Evolutionary conservation across 176 grass and related monocot species (phyloP).

Genomic region (Urochloa ruziziensis): DNA sequence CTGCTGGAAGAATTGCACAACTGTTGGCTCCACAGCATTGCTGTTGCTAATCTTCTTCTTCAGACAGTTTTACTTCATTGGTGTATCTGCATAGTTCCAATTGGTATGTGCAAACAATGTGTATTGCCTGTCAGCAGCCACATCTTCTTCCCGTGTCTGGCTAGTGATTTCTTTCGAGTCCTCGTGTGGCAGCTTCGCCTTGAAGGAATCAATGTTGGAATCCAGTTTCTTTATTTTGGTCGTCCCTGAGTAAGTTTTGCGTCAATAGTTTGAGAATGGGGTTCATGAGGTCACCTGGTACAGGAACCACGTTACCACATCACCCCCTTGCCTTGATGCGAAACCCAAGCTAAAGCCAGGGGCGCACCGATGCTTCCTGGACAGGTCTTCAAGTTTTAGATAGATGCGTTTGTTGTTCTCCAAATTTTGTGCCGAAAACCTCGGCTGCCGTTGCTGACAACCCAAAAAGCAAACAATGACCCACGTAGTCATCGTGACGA

Average conservation of each 20-base stretch:
- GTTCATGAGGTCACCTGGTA: conserved; percentile 55
- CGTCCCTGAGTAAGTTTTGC: conserved; percentile 49
- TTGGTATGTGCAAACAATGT: conserved; percentile 16
- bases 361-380: conserved; percentile 65
- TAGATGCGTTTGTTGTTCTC: conserved; percentile 72
- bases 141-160: conserved; percentile 54
- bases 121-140: conserved; percentile 48
- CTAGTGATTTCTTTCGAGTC: conserved; percentile 62
- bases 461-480: not conserved
- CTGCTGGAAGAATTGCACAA: not conserved
- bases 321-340: conserved; percentile 84
- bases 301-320: conserved; percentile 40
- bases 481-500: too few species aligned
- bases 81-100: conserved; percentile 58
- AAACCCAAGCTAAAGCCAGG: conserved; percentile 73
- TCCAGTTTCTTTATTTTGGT: conserved; percentile 77
- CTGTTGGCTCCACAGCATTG: not conserved
- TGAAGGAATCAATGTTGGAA: conserved; percentile 64
- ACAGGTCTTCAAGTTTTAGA: conserved; percentile 43
- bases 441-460: conserved; percentile 48
- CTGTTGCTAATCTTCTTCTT: not conserved
- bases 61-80: conserved; percentile 23
- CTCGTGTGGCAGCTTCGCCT: conserved; percentile 50
- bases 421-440: conserved; percentile 57
- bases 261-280: not conserved